Evolutionary conservation across 768 basidiomycete genomes (phyloP).

Genomic region (Asterophora lycoperdoides): DNA sequence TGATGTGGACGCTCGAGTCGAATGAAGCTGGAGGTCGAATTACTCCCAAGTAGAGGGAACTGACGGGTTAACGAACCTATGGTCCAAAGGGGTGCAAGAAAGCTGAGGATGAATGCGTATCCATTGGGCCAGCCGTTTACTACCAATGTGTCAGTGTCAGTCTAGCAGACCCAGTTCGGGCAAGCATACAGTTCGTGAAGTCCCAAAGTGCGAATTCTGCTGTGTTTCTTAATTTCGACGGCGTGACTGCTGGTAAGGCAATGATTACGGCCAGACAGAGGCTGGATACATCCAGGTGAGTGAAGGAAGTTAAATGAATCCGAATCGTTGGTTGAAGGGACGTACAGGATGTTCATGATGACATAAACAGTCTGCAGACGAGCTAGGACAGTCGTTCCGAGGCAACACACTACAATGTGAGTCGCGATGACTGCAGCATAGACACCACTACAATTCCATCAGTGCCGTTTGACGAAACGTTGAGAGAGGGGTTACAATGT

Average conservation of each 20-base stretch:
- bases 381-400: constrained; percentile 62
- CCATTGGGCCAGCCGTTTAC: constrained; percentile 57
- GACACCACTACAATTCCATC: constrained; percentile 45
- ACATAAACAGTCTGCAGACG: constrained; percentile 69
- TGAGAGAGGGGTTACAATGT: constrained; percentile 21
- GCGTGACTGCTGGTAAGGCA: constrained; percentile 60
- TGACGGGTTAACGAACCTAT: constrained; percentile 27
- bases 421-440: constrained; percentile 57
- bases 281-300: constrained; percentile 25
- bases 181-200: constrained; percentile 49
- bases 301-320: background rate
- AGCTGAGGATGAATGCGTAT: constrained; percentile 48
- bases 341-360: constrained; percentile 61
- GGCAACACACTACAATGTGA: constrained; percentile 61
- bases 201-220: constrained; percentile 59
- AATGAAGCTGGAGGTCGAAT: constrained; percentile 28
- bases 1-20: constrained; percentile 63
- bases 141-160: constrained; percentile 15
- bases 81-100: constrained; percentile 42
- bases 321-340: background rate
- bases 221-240: constrained; percentile 53
- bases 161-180: background rate
- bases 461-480: background rate
- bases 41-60: background rate
- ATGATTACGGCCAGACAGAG: constrained; percentile 65